phyloP scores from a whole-genome alignment of 495 filamentous ascomycete species.

The Penicillium crystallinum region DNA sequence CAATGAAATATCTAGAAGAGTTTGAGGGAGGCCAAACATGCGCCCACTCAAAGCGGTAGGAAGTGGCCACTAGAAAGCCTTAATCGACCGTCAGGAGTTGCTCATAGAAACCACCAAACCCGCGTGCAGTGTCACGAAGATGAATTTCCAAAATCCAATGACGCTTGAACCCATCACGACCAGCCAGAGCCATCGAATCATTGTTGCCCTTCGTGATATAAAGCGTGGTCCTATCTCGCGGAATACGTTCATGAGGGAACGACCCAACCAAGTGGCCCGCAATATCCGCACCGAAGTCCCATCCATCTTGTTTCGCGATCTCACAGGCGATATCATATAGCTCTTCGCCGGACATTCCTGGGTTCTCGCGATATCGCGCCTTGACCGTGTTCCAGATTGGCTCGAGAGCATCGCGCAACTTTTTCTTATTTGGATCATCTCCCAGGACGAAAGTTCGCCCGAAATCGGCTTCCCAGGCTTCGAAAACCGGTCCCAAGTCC shows the following conservation, averaged over 20 bases:
- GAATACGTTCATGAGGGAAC: slow-evolving; percentile 47
- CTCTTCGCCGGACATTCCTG: slow-evolving; percentile 40
- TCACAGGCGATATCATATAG: slow-evolving; percentile 36
- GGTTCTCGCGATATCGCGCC: slow-evolving; percentile 24
- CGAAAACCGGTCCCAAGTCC: slow-evolving; percentile 48
- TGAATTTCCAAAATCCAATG: slow-evolving; percentile 53
- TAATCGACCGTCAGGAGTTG: slow-evolving; percentile 39
- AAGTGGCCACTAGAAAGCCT: not conserved
- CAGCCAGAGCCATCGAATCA: slow-evolving; percentile 29
- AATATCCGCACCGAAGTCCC: slow-evolving; percentile 37
- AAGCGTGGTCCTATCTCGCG: slow-evolving; percentile 35
- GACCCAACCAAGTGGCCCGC: slow-evolving; percentile 42
- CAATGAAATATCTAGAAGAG: not conserved
- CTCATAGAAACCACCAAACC: slow-evolving; percentile 40
- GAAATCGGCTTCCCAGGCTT: slow-evolving; percentile 49
- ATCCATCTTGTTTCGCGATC: slow-evolving; percentile 27
- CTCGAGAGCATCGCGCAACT: slow-evolving; percentile 40
- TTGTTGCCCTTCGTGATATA: slow-evolving; percentile 42
- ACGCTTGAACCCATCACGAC: slow-evolving; percentile 35
- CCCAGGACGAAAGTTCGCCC: slow-evolving; percentile 47
- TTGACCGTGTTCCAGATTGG: slow-evolving; percentile 40
- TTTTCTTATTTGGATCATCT: slow-evolving; percentile 38
- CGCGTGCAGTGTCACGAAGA: slow-evolving; percentile 33
- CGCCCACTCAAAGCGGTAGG: not conserved
- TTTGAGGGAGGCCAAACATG: too few species aligned